Evolutionary conservation across 2,329 filamentous ascomycete genomes (phyloP).

Genomic region (Fusarium cicatricum): DNA sequence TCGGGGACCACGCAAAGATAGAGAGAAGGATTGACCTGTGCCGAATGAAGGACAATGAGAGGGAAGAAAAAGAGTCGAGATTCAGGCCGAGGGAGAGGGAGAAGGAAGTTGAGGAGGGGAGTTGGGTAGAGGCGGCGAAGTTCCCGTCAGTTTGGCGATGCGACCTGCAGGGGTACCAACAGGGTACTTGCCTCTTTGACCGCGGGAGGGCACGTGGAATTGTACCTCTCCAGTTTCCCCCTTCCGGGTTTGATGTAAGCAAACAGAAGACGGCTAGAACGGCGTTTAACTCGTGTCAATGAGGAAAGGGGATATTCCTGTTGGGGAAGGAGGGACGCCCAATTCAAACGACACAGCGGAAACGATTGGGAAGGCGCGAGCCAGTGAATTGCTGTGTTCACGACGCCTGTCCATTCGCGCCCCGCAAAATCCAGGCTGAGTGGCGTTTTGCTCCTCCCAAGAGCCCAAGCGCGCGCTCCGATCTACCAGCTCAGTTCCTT

Average conservation of each 20-base stretch:
- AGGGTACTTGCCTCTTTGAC: slow-evolving; percentile 32
- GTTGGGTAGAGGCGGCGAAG: slow-evolving; percentile 4
- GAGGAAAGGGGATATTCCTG: neutral
- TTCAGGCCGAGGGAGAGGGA: slow-evolving; percentile 15
- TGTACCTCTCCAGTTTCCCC: slow-evolving; percentile 14
- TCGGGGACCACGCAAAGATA: slow-evolving; percentile 3
- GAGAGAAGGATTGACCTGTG: neutral
- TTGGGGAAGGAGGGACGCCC: slow-evolving; percentile 20
- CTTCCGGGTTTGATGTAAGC: neutral
- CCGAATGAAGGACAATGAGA: slow-evolving; percentile 8
- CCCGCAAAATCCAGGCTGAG: slow-evolving; percentile 30
- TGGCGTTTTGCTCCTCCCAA: slow-evolving; percentile 10
- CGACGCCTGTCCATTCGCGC: slow-evolving; percentile 16
- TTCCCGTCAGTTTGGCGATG: slow-evolving; percentile 12
- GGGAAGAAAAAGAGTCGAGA: slow-evolving; percentile 2
- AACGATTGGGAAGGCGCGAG: slow-evolving; percentile 9
- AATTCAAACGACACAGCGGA: slow-evolving; percentile 17
- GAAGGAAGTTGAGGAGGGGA: slow-evolving; percentile 23
- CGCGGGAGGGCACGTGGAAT: slow-evolving; percentile 27
- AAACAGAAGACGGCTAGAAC: neutral
- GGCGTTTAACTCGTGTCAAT: neutral
- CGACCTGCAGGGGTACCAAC: slow-evolving; percentile 24
- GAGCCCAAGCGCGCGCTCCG: slow-evolving; percentile 29
- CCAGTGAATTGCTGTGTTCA: slow-evolving; percentile 14
- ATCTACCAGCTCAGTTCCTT: slow-evolving; percentile 16